Evolutionary conservation across 148 eudicot species (phyloP).

Genomic region (Suaeda aralocaspica): DNA sequence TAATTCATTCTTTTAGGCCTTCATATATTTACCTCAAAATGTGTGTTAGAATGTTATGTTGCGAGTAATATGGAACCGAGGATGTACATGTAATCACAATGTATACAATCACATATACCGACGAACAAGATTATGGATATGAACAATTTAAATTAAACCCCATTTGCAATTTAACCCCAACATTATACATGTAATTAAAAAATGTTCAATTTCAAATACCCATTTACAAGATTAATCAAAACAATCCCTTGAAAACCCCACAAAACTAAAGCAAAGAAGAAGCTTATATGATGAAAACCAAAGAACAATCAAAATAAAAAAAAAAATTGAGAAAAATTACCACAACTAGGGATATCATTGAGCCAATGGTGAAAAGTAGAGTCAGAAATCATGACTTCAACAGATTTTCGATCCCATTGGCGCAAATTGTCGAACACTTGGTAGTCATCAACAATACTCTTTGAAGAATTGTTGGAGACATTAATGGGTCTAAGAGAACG

Average conservation of each 20-base stretch:
- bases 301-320: neutral
- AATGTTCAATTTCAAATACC: neutral
- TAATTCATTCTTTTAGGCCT: no score
- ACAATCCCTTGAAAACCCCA: neutral
- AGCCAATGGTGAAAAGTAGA: constrained; percentile 68
- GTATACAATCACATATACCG: no score
- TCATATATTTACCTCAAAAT: no score
- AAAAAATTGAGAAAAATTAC: constrained; percentile 25
- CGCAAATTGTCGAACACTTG: constrained; percentile 62
- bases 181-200: neutral
- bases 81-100: neutral
- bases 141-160: neutral
- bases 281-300: neutral
- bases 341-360: constrained; percentile 66
- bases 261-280: neutral
- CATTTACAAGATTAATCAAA: neutral
- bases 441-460: constrained; percentile 24
- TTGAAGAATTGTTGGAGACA: constrained; percentile 28
- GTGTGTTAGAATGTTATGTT: no score
- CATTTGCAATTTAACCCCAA: neutral
- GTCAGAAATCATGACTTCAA: constrained; percentile 57
- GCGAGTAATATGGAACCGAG: no score
- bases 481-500: constrained; percentile 87
- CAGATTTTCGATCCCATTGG: constrained; percentile 76
- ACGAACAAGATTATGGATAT: neutral